phyloP scores from a whole-genome alignment of 306 rosid species.

The Hylodesmum podocarpum region DNA sequence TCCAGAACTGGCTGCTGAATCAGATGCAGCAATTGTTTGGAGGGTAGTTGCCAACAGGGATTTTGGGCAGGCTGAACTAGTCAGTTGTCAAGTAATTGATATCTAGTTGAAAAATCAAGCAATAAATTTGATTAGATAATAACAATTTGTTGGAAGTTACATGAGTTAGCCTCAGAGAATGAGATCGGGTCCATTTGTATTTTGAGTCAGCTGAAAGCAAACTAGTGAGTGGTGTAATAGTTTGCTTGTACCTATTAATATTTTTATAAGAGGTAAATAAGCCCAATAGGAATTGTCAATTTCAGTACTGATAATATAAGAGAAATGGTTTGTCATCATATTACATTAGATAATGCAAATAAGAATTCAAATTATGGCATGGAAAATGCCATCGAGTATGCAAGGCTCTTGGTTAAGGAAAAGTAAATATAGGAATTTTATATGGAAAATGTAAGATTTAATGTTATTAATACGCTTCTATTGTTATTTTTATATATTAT shows the following conservation, averaged over 20 bases:
- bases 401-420: background rate
- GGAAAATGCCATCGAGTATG: background rate
- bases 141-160: conserved; percentile 1
- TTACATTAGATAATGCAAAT: background rate
- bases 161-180: background rate
- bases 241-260: conserved; percentile 10
- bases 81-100: conserved; percentile 88
- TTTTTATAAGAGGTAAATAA: conserved; percentile 8
- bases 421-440: too few species aligned
- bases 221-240: conserved; percentile 4
- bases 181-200: conserved; percentile 8
- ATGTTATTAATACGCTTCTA: background rate
- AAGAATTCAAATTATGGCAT: background rate
- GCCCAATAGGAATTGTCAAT: background rate
- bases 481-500: too few species aligned
- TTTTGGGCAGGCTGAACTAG: conserved; percentile 73
- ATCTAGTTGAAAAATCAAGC: conserved; percentile 45
- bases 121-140: conserved; percentile 17
- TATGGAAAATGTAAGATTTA: too few species aligned
- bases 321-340: background rate
- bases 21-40: conserved; percentile 61
- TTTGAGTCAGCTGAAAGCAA: background rate
- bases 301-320: background rate
- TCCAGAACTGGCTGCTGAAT: conserved; percentile 45
- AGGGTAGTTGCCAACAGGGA: conserved; percentile 61